Conservation (phyloP, 2,329 filamentous ascomycete species). For the Phialophora chinensis region DNA sequence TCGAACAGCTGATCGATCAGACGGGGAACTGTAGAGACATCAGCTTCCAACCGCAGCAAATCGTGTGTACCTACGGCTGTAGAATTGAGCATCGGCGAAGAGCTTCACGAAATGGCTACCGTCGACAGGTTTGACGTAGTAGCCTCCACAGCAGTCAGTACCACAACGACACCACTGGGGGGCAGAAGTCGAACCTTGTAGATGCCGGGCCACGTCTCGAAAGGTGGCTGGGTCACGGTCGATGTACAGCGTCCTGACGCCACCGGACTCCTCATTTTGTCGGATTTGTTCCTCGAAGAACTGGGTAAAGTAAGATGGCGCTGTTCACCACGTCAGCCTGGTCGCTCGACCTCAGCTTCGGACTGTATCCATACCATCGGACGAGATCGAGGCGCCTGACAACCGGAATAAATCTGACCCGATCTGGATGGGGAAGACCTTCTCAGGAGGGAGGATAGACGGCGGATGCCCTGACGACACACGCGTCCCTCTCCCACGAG, state of each 20-base stretch:
- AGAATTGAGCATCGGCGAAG: slow-evolving; percentile 95
- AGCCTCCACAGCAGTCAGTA: slow-evolving; percentile 59
- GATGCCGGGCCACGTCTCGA: slow-evolving; percentile 83
- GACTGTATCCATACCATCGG: slow-evolving; percentile 66
- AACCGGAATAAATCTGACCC: slow-evolving; percentile 71
- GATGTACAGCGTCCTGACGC: slow-evolving; percentile 85
- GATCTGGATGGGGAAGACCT: slow-evolving; percentile 74
- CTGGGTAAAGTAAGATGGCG: slow-evolving; percentile 93
- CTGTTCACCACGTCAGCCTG: slow-evolving; percentile 60
- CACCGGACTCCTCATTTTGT: slow-evolving; percentile 64
- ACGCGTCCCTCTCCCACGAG: slow-evolving; percentile 29
- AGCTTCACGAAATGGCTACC: slow-evolving; percentile 87
- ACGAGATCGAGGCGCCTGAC: slow-evolving; percentile 72
- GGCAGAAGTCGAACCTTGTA: slow-evolving; percentile 65
- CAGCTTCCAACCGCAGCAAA: slow-evolving; percentile 6
- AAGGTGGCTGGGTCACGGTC: slow-evolving; percentile 92
- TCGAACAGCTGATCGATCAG: slow-evolving; percentile 90
- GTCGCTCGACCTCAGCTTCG: neutral
- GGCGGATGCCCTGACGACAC: slow-evolving; percentile 37
- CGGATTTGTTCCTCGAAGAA: slow-evolving; percentile 87
- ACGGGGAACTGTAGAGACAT: slow-evolving; percentile 70
- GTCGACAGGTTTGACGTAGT: slow-evolving; percentile 81
- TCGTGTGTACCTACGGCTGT: slow-evolving; percentile 66
- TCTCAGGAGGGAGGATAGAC: slow-evolving; percentile 58
- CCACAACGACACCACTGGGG: neutral